These are phyloP conservation scores for Bombardia bombarda DNA, from an alignment of 495 filamentous ascomycete genomes.

Conservation along the genomic window DNA sequence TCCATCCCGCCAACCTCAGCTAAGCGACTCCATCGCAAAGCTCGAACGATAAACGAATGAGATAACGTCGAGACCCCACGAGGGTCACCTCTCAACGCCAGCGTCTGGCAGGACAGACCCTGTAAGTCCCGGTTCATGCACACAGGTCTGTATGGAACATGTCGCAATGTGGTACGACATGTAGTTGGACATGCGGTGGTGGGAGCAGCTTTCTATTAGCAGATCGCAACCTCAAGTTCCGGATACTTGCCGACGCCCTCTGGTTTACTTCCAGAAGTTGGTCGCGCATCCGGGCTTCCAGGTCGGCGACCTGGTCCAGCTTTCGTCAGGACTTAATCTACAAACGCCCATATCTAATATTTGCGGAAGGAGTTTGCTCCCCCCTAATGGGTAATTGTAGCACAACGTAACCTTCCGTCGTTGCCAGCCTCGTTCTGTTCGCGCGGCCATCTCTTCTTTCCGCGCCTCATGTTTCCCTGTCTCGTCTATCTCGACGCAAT, in stretches of 20 bases:
- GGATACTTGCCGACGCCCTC: constrained; percentile 3
- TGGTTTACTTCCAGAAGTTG: neutral
- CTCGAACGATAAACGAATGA: too few relatives aligned
- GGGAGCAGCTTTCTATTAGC: constrained; percentile 7
- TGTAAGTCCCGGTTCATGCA: too few relatives aligned
- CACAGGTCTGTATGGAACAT: too few relatives aligned
- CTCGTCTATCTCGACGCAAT: neutral
- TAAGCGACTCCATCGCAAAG: too few relatives aligned
- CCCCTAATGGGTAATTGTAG: constrained; percentile 30
- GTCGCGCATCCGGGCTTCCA: constrained; percentile 10
- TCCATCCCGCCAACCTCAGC: too few relatives aligned
- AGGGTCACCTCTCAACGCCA: constrained; percentile 15
- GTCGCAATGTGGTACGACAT: too few relatives aligned
- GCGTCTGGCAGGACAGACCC: constrained; percentile 8
- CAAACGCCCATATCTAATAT: constrained; percentile 27
- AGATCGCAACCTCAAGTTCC: constrained; percentile 6
- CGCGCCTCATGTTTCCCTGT: neutral
- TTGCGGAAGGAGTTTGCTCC: constrained; percentile 32
- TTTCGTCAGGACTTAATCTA: constrained; percentile 20
- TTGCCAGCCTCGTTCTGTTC: neutral
- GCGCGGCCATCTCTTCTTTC: neutral
- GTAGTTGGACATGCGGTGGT: too few relatives aligned
- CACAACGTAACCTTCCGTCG: constrained; percentile 6
- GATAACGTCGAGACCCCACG: constrained; percentile 32
- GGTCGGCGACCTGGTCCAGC: constrained; percentile 6